Evolutionary conservation across 2,329 filamentous ascomycete species (phyloP).

Genomic region (Alternaria longipes): DNA sequence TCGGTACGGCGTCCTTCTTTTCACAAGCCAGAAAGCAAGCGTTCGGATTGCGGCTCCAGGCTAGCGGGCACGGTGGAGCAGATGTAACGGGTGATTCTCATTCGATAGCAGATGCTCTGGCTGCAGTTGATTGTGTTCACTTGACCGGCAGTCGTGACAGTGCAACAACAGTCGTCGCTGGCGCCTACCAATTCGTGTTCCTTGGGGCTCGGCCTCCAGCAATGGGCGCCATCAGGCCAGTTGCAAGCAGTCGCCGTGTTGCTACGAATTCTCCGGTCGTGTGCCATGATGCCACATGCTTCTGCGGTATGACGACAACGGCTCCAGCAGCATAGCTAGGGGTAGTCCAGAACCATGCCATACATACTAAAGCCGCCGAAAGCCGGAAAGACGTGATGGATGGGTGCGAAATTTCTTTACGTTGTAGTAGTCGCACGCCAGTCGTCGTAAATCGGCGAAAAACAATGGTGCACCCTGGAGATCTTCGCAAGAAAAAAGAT

Average conservation of each 20-base stretch:
- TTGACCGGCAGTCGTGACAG: slow-evolving; percentile 28
- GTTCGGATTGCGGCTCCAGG: slow-evolving; percentile 37
- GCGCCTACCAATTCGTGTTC: slow-evolving; percentile 14
- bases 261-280: slow-evolving; percentile 28
- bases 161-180: slow-evolving; percentile 1
- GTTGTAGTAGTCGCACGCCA: slow-evolving; percentile 15
- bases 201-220: slow-evolving; percentile 13
- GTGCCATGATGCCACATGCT: slow-evolving; percentile 33
- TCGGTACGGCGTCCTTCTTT: slow-evolving; percentile 44
- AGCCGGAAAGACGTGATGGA: slow-evolving; percentile 37
- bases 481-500: slow-evolving; percentile 14
- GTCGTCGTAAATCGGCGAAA: slow-evolving; percentile 29
- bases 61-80: slow-evolving; percentile 39
- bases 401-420: slow-evolving; percentile 24
- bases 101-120: slow-evolving; percentile 34
- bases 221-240: slow-evolving; percentile 10
- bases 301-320: slow-evolving; percentile 37
- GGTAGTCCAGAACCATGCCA: slow-evolving; percentile 22
- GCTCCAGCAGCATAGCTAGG: slow-evolving; percentile 12
- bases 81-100: slow-evolving; percentile 36
- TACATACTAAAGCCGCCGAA: slow-evolving; percentile 34
- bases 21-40: slow-evolving; percentile 30
- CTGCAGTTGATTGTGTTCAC: slow-evolving; percentile 36
- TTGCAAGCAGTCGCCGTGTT: not conserved
- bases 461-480: slow-evolving; percentile 15